Conservation (phyloP, 2,329 filamentous ascomycete genomes). For the Immersiporthe knoxdaviesiana region DNA sequence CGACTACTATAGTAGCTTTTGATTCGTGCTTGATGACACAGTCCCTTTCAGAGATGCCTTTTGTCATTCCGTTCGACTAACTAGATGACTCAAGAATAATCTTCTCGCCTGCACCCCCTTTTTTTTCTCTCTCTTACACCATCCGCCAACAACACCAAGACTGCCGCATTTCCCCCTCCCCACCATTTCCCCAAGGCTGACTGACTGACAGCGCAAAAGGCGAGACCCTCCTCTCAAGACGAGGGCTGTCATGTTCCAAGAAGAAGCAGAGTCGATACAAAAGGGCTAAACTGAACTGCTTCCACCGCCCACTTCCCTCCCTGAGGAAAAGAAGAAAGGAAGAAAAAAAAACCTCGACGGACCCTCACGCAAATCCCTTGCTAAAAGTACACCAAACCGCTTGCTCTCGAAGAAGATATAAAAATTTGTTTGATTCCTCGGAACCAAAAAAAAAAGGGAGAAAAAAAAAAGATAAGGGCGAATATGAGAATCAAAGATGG, state of each 20-base stretch:
- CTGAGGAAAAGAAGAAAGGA: neutral
- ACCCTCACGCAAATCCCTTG: neutral
- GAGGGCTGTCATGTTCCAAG: neutral
- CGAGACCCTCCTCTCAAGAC: neutral
- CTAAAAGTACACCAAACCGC: neutral
- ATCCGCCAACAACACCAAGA: too few relatives aligned
- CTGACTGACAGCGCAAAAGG: neutral
- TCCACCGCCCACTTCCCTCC: neutral
- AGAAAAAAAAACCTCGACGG: neutral
- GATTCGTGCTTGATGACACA: neutral
- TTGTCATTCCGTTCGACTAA: neutral
- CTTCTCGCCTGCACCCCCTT: neutral
- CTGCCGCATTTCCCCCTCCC: neutral
- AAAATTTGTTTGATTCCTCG: constrained; percentile 4
- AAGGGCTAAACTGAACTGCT: neutral
- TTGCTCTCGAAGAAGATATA: constrained; percentile 19
- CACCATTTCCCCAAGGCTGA: neutral
- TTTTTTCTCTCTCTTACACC: too few relatives aligned
- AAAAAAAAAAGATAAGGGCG: neutral
- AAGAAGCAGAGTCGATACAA: neutral
- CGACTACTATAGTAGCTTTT: too few relatives aligned
- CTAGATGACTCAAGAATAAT: neutral
- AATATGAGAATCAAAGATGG: constrained; percentile 14
- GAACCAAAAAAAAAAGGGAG: neutral
- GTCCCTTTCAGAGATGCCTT: neutral